Evolutionary conservation across 2,329 filamentous ascomycete genomes (phyloP).

Genomic region (Fusarium temperatum): DNA sequence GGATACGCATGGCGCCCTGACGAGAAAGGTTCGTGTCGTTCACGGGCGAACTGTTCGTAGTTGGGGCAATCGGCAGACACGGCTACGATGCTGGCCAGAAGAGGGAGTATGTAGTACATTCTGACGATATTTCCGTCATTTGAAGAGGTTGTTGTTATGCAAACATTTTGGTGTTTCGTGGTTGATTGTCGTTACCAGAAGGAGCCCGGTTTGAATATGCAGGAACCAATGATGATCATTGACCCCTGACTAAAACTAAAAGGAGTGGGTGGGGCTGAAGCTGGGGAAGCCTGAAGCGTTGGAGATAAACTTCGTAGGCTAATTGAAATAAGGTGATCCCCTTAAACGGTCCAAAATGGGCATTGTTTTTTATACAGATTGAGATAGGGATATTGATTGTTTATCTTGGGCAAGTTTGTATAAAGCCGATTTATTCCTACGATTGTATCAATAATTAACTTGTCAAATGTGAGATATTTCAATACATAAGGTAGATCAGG

Average conservation of each 20-base stretch:
- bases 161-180: conserved; percentile 9
- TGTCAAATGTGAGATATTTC: not conserved
- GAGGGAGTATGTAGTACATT: conserved; percentile 8
- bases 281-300: conserved; percentile 11
- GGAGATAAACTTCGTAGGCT: not conserved
- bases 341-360: not conserved
- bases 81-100: conserved; percentile 25
- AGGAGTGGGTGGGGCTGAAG: not conserved
- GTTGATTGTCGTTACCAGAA: not conserved
- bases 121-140: conserved; percentile 5
- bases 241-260: conserved; percentile 19
- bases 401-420: not conserved
- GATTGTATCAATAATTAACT: not conserved
- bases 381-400: not conserved
- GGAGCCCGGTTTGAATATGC: not conserved
- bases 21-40: conserved; percentile 74
- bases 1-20: conserved; percentile 79
- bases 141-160: not conserved
- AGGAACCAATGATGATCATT: not conserved
- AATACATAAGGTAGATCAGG: not conserved
- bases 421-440: not conserved
- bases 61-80: conserved; percentile 46
- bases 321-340: not conserved
- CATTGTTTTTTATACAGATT: not conserved
- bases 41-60: conserved; percentile 48